A percentile compares a stretch with the other conserved stretches of the same genome.
phyloP scores from a whole-genome alignment of 176 grass and related monocot genomes.

The Puccinellia tenuiflora region DNA sequence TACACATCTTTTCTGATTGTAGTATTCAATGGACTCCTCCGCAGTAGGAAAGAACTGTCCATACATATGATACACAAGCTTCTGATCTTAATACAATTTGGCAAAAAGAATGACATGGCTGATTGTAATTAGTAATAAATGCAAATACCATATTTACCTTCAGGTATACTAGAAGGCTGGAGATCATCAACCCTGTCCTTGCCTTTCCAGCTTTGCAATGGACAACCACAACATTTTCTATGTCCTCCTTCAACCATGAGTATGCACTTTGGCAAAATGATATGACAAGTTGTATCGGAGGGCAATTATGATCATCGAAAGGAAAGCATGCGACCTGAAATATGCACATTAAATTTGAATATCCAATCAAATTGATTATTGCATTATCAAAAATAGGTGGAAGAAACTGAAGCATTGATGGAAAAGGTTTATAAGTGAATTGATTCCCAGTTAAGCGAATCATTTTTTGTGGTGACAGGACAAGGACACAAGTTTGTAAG shows the following conservation, averaged over 20 bases:
- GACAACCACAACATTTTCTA: slow-evolving; percentile 97
- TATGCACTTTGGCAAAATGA: slow-evolving; percentile 98
- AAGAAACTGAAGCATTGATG: background rate
- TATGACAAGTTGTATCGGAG: slow-evolving; percentile 93
- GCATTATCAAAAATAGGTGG: background rate
- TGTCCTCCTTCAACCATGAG: slow-evolving; percentile 98
- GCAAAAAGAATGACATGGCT: background rate
- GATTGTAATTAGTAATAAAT: background rate
- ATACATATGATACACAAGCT: slow-evolving; percentile 16
- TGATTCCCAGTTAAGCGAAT: background rate
- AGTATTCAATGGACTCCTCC: slow-evolving; percentile 97
- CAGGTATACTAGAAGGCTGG: slow-evolving; percentile 85
- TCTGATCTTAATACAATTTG: slow-evolving; percentile 11
- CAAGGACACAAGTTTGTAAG: slow-evolving; percentile 15
- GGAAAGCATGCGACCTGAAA: slow-evolving; percentile 91
- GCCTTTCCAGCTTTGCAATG: slow-evolving; percentile 99
- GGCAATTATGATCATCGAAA: slow-evolving; percentile 98
- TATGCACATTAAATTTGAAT: slow-evolving; percentile 17
- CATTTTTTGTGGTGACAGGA: background rate
- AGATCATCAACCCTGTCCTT: slow-evolving; percentile 97
- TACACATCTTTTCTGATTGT: slow-evolving; percentile 99
- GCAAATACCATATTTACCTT: slow-evolving; percentile 55
- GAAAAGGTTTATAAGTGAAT: background rate
- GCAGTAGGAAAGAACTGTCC: slow-evolving; percentile 93
- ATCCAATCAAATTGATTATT: background rate